Evolutionary conservation across 2,329 filamentous ascomycete species (phyloP).

Genomic region (Epichloe typhina): DNA sequence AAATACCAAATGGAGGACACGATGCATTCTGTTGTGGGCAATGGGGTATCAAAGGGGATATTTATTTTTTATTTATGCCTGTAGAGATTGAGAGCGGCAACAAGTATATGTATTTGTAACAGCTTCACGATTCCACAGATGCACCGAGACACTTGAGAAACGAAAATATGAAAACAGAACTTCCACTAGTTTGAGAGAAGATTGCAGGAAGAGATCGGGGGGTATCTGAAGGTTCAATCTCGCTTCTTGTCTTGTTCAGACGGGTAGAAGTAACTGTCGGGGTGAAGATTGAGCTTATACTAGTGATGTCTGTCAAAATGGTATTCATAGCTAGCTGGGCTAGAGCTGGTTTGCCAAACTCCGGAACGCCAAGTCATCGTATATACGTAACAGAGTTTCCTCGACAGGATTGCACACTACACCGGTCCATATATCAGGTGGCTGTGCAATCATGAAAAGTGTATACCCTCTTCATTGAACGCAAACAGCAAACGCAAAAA

Average conservation of each 20-base stretch:
- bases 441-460: constrained; percentile 52
- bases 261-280: no score
- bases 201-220: no score
- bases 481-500: constrained; percentile 69
- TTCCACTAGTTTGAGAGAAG: background rate
- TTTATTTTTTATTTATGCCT: constrained; percentile 8
- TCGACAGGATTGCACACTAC: no score
- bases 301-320: no score
- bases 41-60: background rate
- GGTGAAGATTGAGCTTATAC: no score
- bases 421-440: background rate
- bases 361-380: background rate
- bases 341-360: background rate
- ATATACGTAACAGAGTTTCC: background rate
- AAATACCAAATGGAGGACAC: background rate
- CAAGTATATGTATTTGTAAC: constrained; percentile 15
- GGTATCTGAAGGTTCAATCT: no score
- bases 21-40: background rate
- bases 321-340: background rate
- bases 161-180: background rate
- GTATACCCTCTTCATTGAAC: constrained; percentile 86
- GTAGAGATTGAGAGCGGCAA: constrained; percentile 13
- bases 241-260: no score
- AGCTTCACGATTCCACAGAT: constrained; percentile 8
- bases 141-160: background rate